These are phyloP conservation scores for Fusarium equiseti DNA, from an alignment of 2,329 filamentous ascomycete species.

Conservation along the genomic window DNA sequence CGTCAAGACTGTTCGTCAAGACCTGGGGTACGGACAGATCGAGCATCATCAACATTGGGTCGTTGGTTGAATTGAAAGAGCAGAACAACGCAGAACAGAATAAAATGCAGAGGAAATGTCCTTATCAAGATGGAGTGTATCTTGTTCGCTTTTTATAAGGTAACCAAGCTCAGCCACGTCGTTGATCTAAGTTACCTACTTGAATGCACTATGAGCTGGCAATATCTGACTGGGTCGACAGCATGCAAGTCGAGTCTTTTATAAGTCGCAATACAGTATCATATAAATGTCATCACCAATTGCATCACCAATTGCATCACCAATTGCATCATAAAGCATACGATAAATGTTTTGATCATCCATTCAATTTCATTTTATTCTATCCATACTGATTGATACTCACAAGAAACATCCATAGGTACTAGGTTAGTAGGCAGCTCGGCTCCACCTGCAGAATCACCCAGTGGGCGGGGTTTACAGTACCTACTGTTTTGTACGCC, in stretches of 20 bases:
- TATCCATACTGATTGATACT: too few relatives aligned
- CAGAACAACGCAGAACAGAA: not conserved
- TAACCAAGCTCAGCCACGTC: slow-evolving; percentile 34
- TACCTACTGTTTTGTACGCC: too few relatives aligned
- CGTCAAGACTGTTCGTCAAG: slow-evolving; percentile 24
- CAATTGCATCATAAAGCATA: slow-evolving; percentile 10
- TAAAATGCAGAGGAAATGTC: not conserved
- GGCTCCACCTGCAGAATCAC: too few relatives aligned
- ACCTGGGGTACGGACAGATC: not conserved
- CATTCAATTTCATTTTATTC: too few relatives aligned
- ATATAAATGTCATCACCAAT: not conserved
- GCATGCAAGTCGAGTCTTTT: slow-evolving; percentile 25
- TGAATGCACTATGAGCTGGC: slow-evolving; percentile 48
- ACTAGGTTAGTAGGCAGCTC: too few relatives aligned
- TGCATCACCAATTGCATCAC: slow-evolving; percentile 16
- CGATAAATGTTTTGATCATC: not conserved
- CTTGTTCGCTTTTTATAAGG: slow-evolving; percentile 35
- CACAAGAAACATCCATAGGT: too few relatives aligned
- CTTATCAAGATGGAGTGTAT: not conserved
- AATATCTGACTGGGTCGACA: slow-evolving; percentile 45
- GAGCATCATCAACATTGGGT: too few relatives aligned
- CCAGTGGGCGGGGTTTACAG: too few relatives aligned
- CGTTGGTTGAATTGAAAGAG: too few relatives aligned
- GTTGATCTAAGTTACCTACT: slow-evolving; percentile 10
- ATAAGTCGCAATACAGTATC: not conserved